Conservation (phyloP, 1,284 basidiomycete species). For the Trametes sp. region DNA sequence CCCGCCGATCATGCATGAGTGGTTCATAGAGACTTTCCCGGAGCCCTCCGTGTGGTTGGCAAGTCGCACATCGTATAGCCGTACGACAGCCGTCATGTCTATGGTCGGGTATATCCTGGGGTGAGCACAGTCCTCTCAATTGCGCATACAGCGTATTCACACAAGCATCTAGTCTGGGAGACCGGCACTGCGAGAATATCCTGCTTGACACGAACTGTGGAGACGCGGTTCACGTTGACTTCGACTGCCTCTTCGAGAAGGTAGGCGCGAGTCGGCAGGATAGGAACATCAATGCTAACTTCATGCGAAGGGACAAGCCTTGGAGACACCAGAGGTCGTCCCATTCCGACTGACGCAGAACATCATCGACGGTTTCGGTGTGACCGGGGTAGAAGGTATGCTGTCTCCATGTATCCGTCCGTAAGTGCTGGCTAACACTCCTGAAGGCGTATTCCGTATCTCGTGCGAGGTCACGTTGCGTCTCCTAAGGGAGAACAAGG, state of each 20-base stretch:
- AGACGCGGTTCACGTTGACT: constrained; percentile 96
- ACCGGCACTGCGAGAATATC: constrained; percentile 98
- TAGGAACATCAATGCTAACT: background rate
- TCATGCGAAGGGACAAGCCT: constrained; percentile 74
- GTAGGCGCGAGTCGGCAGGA: constrained; percentile 44
- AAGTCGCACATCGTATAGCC: constrained; percentile 85
- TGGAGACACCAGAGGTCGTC: constrained; percentile 93
- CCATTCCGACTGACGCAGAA: constrained; percentile 98
- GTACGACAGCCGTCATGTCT: constrained; percentile 97
- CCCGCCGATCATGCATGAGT: constrained; percentile 93
- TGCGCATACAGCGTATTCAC: background rate
- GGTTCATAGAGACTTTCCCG: constrained; percentile 97
- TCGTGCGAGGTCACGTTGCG: constrained; percentile 93
- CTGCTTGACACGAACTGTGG: constrained; percentile 90
- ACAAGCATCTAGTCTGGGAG: constrained; percentile 76
- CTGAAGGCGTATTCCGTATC: constrained; percentile 86
- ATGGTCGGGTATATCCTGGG: constrained; percentile 99
- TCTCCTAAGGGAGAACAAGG: constrained; percentile 90
- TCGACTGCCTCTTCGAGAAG: constrained; percentile 98
- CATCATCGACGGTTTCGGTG: constrained; percentile 91
- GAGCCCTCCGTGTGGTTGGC: constrained; percentile 96
- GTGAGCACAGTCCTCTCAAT: constrained; percentile 52
- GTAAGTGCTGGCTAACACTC: constrained; percentile 4
- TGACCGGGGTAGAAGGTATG: constrained; percentile 91
- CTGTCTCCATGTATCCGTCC: background rate